Evolutionary conservation across 2,329 filamentous ascomycete genomes (phyloP).

Genomic region (Trichoderma sp.): DNA sequence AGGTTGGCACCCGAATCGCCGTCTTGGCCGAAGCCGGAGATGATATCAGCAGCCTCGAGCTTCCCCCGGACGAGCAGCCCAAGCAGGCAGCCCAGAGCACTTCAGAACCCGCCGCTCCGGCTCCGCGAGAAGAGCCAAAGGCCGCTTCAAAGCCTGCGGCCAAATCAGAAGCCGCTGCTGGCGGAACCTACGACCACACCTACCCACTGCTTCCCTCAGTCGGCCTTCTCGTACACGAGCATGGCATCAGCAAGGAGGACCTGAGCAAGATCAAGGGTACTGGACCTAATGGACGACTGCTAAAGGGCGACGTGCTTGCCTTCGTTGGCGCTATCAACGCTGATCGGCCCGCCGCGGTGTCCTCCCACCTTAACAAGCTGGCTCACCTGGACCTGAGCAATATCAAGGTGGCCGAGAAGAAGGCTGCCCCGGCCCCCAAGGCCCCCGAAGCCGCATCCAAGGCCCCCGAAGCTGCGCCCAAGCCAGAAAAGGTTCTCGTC

Average conservation of each 20-base stretch:
- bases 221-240: slow-evolving; percentile 74
- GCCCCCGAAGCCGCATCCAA: slow-evolving; percentile 46
- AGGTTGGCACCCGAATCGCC: slow-evolving; percentile 79
- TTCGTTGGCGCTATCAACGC: slow-evolving; percentile 78
- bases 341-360: slow-evolving; percentile 70
- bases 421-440: slow-evolving; percentile 45
- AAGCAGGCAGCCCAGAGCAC: slow-evolving; percentile 41
- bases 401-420: slow-evolving; percentile 74
- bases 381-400: slow-evolving; percentile 90
- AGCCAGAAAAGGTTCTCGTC: slow-evolving; percentile 59
- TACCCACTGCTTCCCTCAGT: slow-evolving; percentile 84
- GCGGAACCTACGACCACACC: slow-evolving; percentile 63
- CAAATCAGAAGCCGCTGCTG: slow-evolving; percentile 38
- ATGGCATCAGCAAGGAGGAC: slow-evolving; percentile 74
- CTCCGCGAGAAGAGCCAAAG: slow-evolving; percentile 37
- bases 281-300: slow-evolving; percentile 81
- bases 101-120: slow-evolving; percentile 28
- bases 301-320: slow-evolving; percentile 94
- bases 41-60: slow-evolving; percentile 71
- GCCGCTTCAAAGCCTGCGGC: slow-evolving; percentile 32
- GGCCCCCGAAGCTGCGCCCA: slow-evolving; percentile 48
- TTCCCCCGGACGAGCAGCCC: slow-evolving; percentile 68
- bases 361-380: slow-evolving; percentile 72
- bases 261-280: slow-evolving; percentile 81
- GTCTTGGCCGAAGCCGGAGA: slow-evolving; percentile 81